A percentile compares a stretch with the other conserved stretches of the same genome.
Evolutionary conservation across 176 grass and related monocot genomes (phyloP).

Genomic region (Phragmites australis): DNA sequence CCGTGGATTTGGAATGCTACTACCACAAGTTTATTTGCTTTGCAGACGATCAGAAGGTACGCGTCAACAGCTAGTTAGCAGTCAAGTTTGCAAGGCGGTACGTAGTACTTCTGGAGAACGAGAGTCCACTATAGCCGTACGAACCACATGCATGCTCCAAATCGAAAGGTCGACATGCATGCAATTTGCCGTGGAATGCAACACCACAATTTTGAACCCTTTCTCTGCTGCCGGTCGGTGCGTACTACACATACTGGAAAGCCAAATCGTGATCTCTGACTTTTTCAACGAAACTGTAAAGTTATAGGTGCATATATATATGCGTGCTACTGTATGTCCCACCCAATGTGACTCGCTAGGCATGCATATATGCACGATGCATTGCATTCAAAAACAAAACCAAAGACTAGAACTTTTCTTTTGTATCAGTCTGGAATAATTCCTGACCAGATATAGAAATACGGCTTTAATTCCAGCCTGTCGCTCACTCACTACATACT

Average conservation of each 20-base stretch:
- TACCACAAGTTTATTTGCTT: too few species aligned
- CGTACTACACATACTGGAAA: too few species aligned
- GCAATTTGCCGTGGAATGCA: not conserved
- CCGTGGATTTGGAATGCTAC: too few species aligned
- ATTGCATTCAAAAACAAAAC: not conserved
- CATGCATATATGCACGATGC: not conserved
- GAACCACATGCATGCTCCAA: too few species aligned
- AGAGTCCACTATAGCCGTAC: too few species aligned
- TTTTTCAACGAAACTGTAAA: too few species aligned
- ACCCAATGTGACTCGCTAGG: not conserved
- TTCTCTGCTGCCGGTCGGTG: not conserved
- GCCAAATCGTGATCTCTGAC: not conserved
- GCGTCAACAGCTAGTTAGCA: not conserved
- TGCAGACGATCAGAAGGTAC: not conserved
- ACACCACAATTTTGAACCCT: not conserved
- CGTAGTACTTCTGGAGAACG: not conserved
- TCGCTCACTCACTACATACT: not conserved
- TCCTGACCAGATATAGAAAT: not conserved
- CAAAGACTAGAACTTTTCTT: not conserved
- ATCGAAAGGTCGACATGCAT: too few species aligned
- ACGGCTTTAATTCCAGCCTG: not conserved
- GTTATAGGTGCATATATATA: not conserved
- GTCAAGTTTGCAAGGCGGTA: constrained; percentile 17
- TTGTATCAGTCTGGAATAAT: not conserved
- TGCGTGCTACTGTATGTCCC: not conserved